These are phyloP conservation scores for Cryptococcus sp. DNA, from an alignment of 1,284 basidiomycete genomes.

Conservation along the genomic window DNA sequence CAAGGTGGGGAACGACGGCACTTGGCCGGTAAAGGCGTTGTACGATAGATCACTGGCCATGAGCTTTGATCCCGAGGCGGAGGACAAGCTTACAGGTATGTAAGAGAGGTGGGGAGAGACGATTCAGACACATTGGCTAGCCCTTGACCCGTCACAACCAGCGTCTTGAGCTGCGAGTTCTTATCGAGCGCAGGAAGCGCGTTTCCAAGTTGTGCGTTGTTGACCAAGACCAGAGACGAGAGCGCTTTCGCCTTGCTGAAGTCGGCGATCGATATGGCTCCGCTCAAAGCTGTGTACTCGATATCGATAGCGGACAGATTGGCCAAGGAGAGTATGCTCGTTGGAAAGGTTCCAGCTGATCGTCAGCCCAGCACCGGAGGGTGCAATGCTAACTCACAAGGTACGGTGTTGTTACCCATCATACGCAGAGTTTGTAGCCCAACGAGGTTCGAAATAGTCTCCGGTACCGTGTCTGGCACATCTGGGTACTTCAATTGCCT, in stretches of 20 bases:
- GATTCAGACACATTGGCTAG: slow-evolving; percentile 18
- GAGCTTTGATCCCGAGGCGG: slow-evolving; percentile 5
- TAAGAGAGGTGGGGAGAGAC: too few relatives aligned
- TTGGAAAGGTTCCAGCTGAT: slow-evolving; percentile 30
- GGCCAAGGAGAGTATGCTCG: slow-evolving; percentile 18
- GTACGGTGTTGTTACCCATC: slow-evolving; percentile 35
- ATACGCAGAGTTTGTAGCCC: slow-evolving; percentile 31
- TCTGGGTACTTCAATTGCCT: slow-evolving; percentile 37
- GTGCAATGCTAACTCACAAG: slow-evolving; percentile 23
- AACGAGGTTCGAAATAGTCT: slow-evolving; percentile 31
- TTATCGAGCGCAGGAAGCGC: slow-evolving; percentile 27
- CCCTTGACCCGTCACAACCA: slow-evolving; percentile 30
- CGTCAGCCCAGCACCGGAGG: slow-evolving; percentile 4
- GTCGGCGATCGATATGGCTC: slow-evolving; percentile 22
- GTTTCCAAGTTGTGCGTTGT: slow-evolving; percentile 35
- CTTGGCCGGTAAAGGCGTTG: slow-evolving; percentile 31
- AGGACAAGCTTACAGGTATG: slow-evolving; percentile 23
- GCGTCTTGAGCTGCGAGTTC: slow-evolving; percentile 26
- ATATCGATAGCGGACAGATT: slow-evolving; percentile 33
- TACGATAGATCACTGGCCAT: slow-evolving; percentile 37
- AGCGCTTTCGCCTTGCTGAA: slow-evolving; percentile 20
- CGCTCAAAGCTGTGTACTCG: slow-evolving; percentile 35
- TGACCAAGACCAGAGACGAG: slow-evolving; percentile 27
- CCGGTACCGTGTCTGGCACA: slow-evolving; percentile 27
- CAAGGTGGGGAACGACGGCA: slow-evolving; percentile 27